A percentile compares a stretch with the other conserved stretches of the same genome.
phyloP scores from a whole-genome alignment of 2,329 filamentous ascomycete species.

The Knufia petricola region DNA sequence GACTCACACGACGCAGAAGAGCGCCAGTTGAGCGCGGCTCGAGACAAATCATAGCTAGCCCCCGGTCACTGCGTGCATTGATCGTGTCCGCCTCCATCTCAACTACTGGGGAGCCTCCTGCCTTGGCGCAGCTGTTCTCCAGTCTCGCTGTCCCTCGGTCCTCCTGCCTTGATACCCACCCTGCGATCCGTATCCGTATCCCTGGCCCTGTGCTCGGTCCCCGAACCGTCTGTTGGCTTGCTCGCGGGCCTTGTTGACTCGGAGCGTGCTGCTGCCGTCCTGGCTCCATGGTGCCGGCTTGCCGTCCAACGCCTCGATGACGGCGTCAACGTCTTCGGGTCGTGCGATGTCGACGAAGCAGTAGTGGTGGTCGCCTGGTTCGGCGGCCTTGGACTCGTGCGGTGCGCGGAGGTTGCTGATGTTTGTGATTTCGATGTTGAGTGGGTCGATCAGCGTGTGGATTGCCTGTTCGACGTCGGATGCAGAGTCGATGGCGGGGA shows the following conservation, averaged over 20 bases:
- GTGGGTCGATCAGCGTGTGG: slow-evolving; percentile 14
- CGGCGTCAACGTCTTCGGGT: slow-evolving; percentile 44
- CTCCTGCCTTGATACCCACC: not conserved
- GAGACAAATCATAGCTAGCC: no score
- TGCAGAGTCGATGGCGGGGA: slow-evolving; percentile 36
- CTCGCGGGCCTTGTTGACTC: slow-evolving; percentile 33
- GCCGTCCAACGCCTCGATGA: slow-evolving; percentile 38
- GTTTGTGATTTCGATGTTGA: slow-evolving; percentile 36
- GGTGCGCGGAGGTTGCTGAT: slow-evolving; percentile 49
- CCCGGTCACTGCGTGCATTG: no score
- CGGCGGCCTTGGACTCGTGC: slow-evolving; percentile 45
- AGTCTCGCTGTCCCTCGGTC: slow-evolving; percentile 1
- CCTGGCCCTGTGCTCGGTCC: not conserved
- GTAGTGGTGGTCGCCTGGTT: slow-evolving; percentile 50
- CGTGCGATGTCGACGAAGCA: slow-evolving; percentile 56
- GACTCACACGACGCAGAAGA: no score
- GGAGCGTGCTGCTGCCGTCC: slow-evolving; percentile 28
- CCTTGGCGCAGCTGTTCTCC: not conserved
- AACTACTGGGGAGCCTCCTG: not conserved
- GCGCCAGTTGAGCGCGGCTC: no score
- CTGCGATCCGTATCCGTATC: not conserved
- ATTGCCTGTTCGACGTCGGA: slow-evolving; percentile 36
- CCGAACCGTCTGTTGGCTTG: not conserved
- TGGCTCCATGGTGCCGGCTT: slow-evolving; percentile 28
- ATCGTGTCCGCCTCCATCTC: no score